Evolutionary conservation across 2,329 filamentous ascomycete species (phyloP), one percentile per base, ranked within the genome.

Genomic region (Capronia americana): DNA sequence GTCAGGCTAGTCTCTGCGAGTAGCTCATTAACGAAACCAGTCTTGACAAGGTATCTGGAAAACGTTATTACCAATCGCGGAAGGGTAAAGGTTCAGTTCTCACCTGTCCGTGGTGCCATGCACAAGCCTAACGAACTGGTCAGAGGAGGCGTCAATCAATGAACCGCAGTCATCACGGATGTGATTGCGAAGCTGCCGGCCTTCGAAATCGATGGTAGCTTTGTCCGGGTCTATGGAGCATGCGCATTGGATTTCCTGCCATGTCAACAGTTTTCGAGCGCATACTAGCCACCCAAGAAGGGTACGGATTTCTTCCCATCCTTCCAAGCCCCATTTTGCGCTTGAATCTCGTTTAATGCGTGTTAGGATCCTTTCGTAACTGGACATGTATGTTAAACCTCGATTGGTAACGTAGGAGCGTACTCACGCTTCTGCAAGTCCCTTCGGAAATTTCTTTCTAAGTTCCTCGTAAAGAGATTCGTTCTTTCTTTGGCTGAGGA

Each of bases 401-500:
- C 20, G 17, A 34, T 20, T 34, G 20, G 20, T 12, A 26, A 23
- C 26, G 20, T 14, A 24, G 4, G 50, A n/a, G 10, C 32, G 14
- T 51, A 41, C 57, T 38, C 41, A 60, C 57, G 26, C 57, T 41
- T 60, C 57, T 41, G 8, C n/a, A 4, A 60, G 48, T 24, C 48
- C 28, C 17, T 38, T 41, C 6, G 57, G 57, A 10, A 60, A 53
- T 17, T 24, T 14, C 30, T 41, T 14, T 26, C 17, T 12, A n/a
- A 34, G 26, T 38, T 60, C 57, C n/a, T n/a, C 10, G 20, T 60
- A 28, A 60, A 26, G 5, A 3, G 4, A 4, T n/a, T 6, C 30
- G 10, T 24, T n/a, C 0, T 65, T 75, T 1, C 65, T 61, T 67
- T 76, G 75, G 1, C 56, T 57, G 48, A 54, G 66, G 1, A 76